These are phyloP conservation scores for Clarireedia sp. DNA, from an alignment of 2,329 filamentous ascomycete species.

Conservation along the genomic window DNA sequence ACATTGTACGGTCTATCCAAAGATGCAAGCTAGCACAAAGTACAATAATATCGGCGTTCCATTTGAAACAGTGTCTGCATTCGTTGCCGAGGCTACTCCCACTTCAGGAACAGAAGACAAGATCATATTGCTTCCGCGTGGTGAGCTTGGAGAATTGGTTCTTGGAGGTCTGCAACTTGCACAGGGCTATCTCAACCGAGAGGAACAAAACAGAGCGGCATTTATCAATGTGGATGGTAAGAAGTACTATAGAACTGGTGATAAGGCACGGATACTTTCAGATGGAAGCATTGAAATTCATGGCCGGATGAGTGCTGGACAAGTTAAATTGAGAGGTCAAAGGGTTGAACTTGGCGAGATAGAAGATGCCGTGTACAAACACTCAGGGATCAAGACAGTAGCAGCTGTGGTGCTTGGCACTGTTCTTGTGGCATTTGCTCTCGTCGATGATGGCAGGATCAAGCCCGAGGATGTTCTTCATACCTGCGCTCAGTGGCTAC, in stretches of 20 bases:
- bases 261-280: conserved; percentile 62
- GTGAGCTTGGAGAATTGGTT: conserved; percentile 54
- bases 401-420: conserved; percentile 60
- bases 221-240: conserved; percentile 62
- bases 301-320: conserved; percentile 69
- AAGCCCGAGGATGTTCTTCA: conserved; percentile 41
- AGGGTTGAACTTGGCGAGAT: conserved; percentile 73
- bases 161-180: conserved; percentile 77
- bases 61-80: conserved; percentile 59
- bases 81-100: conserved; percentile 23
- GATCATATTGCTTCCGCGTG: conserved; percentile 24
- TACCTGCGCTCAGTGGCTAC: conserved; percentile 67
- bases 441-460: conserved; percentile 33
- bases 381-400: conserved; percentile 54
- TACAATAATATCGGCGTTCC: conserved; percentile 69
- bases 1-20: conserved; percentile 71
- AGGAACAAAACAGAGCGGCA: conserved; percentile 61
- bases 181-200: conserved; percentile 71
- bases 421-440: conserved; percentile 60
- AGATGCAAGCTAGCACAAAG: conserved; percentile 47
- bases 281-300: conserved; percentile 74
- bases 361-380: conserved; percentile 59
- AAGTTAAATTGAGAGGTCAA: conserved; percentile 82
- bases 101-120: conserved; percentile 14
- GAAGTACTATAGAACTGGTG: conserved; percentile 73